phyloP scores from a whole-genome alignment of 148 eudicot species.

The Dianthus caryophyllus region DNA sequence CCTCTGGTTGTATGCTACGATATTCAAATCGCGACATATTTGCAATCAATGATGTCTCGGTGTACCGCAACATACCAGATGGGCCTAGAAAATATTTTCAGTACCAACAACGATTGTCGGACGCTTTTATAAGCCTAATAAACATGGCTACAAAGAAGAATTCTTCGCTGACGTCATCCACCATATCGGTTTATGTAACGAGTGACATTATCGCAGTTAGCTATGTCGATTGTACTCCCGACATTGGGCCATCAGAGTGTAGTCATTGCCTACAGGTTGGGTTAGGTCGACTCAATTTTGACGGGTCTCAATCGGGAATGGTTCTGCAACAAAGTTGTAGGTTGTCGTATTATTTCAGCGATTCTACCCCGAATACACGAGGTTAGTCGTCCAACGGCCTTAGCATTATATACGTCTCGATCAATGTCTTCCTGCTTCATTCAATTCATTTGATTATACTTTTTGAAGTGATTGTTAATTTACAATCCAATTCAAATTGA shows the following conservation, averaged over 20 bases:
- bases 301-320: constrained; percentile 11
- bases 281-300: constrained; percentile 11
- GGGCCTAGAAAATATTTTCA: constrained; percentile 8
- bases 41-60: constrained; percentile 18
- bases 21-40: constrained; percentile 25
- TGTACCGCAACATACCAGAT: not conserved
- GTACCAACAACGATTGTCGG: constrained; percentile 14
- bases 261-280: constrained; percentile 24
- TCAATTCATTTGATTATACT: too few species aligned
- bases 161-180: not conserved
- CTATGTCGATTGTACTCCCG: constrained; percentile 28
- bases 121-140: constrained; percentile 11
- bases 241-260: constrained; percentile 18
- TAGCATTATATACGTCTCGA: constrained; percentile 10
- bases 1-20: constrained; percentile 19
- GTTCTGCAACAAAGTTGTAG: constrained; percentile 26
- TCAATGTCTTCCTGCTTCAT: too few species aligned
- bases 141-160: constrained; percentile 3
- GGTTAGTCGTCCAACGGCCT: constrained; percentile 15
- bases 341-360: constrained; percentile 9
- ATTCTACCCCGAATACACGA: not conserved
- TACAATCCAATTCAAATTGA: too few species aligned
- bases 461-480: too few species aligned
- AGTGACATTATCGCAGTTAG: not conserved
- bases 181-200: constrained; percentile 7